Evolutionary conservation across 2,329 filamentous ascomycete genomes (phyloP).

Genomic region (Hymenoscyphus linearis): DNA sequence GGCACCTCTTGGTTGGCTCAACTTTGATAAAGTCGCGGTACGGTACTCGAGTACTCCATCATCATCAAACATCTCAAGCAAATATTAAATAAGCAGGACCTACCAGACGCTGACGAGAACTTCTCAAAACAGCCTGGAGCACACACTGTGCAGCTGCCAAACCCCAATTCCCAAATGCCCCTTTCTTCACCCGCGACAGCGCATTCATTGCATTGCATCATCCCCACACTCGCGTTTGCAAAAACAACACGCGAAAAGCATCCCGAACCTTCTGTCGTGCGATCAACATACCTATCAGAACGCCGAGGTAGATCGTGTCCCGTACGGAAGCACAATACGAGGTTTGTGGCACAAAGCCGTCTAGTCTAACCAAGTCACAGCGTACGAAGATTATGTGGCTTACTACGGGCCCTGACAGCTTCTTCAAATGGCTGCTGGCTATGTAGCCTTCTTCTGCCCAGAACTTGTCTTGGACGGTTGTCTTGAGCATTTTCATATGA

Average conservation of each 20-base stretch:
- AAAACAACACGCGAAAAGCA: background rate
- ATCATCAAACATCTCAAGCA: background rate
- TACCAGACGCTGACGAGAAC: background rate
- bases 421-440: background rate
- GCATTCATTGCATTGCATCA: conserved; percentile 1
- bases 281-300: background rate
- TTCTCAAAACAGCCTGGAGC: background rate
- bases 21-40: background rate
- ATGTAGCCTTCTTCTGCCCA: background rate
- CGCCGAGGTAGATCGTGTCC: background rate
- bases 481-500: background rate
- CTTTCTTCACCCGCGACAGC: background rate
- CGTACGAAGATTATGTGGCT: conserved; percentile 2
- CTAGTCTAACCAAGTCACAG: background rate
- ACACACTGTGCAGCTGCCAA: background rate
- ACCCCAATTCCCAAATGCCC: background rate
- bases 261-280: background rate
- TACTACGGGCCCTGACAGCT: background rate
- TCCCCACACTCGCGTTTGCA: background rate
- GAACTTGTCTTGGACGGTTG: background rate
- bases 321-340: background rate
- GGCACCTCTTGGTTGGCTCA: conserved; percentile 2
- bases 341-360: background rate
- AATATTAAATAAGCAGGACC: background rate
- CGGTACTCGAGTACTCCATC: background rate